phyloP scores from a whole-genome alignment of 768 basidiomycete genomes.

The Termitomyces heimii region DNA sequence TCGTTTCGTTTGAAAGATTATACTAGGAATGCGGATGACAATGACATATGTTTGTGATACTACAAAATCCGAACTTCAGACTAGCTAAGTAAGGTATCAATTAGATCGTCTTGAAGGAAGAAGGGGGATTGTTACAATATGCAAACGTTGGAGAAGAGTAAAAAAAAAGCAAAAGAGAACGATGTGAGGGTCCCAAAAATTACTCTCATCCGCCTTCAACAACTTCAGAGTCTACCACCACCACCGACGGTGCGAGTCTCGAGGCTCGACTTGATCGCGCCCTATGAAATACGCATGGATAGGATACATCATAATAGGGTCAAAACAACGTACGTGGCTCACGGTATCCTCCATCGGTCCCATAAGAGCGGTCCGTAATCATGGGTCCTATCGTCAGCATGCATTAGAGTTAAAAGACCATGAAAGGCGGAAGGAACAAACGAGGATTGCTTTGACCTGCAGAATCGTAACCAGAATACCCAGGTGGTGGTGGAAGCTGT shows the following conservation, averaged over 20 bases:
- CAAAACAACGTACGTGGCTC: slow-evolving; percentile 6
- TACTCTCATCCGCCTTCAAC: not conserved
- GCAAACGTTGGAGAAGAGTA: not conserved
- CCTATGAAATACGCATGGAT: not conserved
- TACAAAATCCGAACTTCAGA: not conserved
- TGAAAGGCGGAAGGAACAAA: slow-evolving; percentile 9
- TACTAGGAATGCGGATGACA: not conserved
- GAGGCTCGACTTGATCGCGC: not conserved
- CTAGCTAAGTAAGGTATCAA: not conserved
- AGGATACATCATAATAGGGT: not conserved
- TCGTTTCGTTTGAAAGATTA: not conserved
- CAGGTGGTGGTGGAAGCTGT: slow-evolving; percentile 16
- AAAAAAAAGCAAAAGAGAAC: not conserved
- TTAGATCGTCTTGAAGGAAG: not conserved
- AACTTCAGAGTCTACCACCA: not conserved
- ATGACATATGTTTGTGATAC: not conserved
- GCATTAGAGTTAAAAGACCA: not conserved
- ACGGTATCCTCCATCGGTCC: slow-evolving; percentile 9
- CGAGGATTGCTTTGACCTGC: slow-evolving; percentile 12
- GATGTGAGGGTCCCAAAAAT: not conserved
- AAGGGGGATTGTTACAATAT: not conserved
- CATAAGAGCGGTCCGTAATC: slow-evolving; percentile 11
- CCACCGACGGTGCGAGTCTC: not conserved
- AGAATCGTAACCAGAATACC: slow-evolving; percentile 13
- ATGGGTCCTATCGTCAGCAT: slow-evolving; percentile 4